Evolutionary conservation across 805 yeast genomes (phyloP), one percentile per base, ranked within the genome.

Genomic region (Starmerella potacharoeniae): DNA sequence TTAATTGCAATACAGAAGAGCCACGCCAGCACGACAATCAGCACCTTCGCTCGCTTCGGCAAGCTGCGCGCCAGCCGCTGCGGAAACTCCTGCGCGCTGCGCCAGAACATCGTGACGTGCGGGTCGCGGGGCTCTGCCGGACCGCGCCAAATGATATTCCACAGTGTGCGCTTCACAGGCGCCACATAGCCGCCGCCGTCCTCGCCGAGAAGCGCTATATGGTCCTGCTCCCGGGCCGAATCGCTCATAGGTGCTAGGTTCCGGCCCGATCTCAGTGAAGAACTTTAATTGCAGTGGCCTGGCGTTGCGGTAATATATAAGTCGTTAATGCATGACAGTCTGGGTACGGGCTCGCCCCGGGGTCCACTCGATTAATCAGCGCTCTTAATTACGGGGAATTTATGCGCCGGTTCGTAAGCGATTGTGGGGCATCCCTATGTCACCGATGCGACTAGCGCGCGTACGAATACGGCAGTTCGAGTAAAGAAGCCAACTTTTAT

Each of bases 1-100:
- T 62, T 63, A 4, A 59, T 22, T 2, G 57, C 30, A 8, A 56
- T 37, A 66, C 69, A 67, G 9, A 60, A 30, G 13, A 50, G 16
- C n/a, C 65, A 30, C 22, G 52, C 60, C 14, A 41, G 17, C 2
- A 55, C 42, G 1, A 58, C 22, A 10, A 57, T 33, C 14, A 13
- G 35, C 14, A 6, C 33, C 16, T 46, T 33, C 9, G 59, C 40
- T 48, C 52, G 52, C 8, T 46, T 37, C 5, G 66, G 65, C 8
- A 58, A 46, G 5, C 29, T 11, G 39, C 59, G 34, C 10, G 49
- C 28, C 13, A 60, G n/a, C 17, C 42, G 39, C 16, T 36, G 34
- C 10, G 64, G 64, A 30, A 51, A 54, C 10, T 8, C 6, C 52
- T 61, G 64, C 5, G 48, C 41, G 1, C 16, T 9, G 11, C 7